These are phyloP conservation scores for Euphorbia lathyris DNA, from an alignment of 345 rosid genomes.

Conservation along the genomic window DNA sequence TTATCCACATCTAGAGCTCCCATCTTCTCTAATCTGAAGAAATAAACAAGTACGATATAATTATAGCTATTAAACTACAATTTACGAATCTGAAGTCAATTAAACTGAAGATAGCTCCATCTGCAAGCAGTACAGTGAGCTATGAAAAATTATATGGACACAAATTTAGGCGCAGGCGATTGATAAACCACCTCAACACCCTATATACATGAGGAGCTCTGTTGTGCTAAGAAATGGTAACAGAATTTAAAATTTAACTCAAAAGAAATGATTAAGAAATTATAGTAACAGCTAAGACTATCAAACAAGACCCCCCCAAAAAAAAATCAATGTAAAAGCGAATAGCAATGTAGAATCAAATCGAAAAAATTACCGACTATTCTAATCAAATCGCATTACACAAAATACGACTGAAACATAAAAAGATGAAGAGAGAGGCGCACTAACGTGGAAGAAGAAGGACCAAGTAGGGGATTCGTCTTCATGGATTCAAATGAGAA, in stretches of 20 bases:
- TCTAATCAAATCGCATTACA: not conserved
- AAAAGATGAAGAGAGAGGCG: not conserved
- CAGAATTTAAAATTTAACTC: not conserved
- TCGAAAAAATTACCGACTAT: not conserved
- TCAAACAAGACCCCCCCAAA: not conserved
- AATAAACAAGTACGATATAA: not conserved
- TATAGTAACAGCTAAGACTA: not conserved
- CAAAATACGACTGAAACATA: not conserved
- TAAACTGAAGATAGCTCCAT: not conserved
- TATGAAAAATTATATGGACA: not conserved
- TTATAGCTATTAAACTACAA: not conserved
- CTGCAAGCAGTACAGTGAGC: not conserved
- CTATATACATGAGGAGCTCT: not conserved
- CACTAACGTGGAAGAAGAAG: constrained; percentile 26
- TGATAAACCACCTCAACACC: not conserved
- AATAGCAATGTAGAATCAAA: not conserved
- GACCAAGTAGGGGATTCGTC: constrained; percentile 34
- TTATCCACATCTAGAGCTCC: constrained; percentile 26
- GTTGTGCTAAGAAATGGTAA: not conserved
- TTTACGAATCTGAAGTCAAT: not conserved
- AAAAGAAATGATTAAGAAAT: not conserved
- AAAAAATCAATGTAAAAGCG: not conserved
- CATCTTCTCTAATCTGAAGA: constrained; percentile 27
- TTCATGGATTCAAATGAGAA: constrained; percentile 31
- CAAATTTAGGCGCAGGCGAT: not conserved